Evolutionary conservation across 208 protist genomes (phyloP), one percentile per base, ranked within the genome.

Genomic region (Tritrichomonas musculus): DNA sequence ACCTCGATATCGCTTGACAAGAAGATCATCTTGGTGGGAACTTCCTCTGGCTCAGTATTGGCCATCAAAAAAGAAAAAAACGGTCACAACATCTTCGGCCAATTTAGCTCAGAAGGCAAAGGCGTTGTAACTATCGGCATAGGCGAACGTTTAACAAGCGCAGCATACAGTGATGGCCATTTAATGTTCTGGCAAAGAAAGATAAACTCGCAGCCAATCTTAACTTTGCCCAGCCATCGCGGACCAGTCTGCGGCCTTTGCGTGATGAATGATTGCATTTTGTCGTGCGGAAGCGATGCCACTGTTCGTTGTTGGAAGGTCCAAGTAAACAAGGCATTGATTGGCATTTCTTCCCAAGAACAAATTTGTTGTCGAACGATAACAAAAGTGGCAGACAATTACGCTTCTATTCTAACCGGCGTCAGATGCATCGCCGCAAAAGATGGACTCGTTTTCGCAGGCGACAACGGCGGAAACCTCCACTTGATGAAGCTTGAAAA

Each of bases 161-260:
- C 77, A 20, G 77, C 77, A 39, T 88, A 88, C 27, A 36, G 44
- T 60, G 77, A 88, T 88, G 77, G 77, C 14, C 9, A 30, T 57
- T 53, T 88, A 53, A 88, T 88, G 44, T 88, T 44, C 57, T 88
- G 77, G 77, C 77, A 88, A 30, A 53, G 77, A 39, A 88, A 39
- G 30, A 88, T 88, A 0, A 53, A 44, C 20, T 88, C 77, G 2
- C 22, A 44, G 5, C 77, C 77, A 33, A 57, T 88, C 0, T 33
- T 88, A 33, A 88, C 17, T 5, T 17, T 88, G 2, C 77, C 77
- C 14, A 53, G 41, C 9, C 77, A 88, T 36, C 44, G 44, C 22
- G 77, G 77, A 8, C 77, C 77, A 55, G 77, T 88, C 39, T 88
- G 77, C 27, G 41, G 47, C 1, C 41, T 88, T 27, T 41, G 47